A percentile compares a stretch with the other conserved stretches of the same genome.
Conservation (phyloP, 2,329 filamentous ascomycete genomes). For the Ramularia collo-cygni region DNA sequence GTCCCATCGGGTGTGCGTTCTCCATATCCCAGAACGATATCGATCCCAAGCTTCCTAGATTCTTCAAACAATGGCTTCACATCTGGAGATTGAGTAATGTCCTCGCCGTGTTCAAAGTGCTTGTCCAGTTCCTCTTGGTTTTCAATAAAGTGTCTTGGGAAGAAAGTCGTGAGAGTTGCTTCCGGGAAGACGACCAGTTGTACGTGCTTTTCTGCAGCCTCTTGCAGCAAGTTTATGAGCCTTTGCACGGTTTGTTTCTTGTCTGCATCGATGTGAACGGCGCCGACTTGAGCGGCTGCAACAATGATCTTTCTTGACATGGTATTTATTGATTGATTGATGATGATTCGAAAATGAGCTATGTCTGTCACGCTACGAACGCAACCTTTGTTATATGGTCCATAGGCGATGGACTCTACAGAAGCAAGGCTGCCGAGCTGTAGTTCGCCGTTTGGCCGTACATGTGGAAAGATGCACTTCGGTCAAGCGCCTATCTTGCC, state of each 20-base stretch:
- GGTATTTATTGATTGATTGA: conserved; percentile 1
- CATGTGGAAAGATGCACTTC: too few relatives aligned
- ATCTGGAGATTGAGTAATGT: conserved; percentile 37
- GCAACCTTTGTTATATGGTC: too few relatives aligned
- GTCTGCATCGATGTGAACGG: conserved; percentile 38
- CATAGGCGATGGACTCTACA: too few relatives aligned
- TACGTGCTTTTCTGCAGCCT: conserved; percentile 40
- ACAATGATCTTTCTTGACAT: conserved; percentile 40
- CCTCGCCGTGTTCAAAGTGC: conserved; percentile 47
- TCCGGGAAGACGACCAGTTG: conserved; percentile 50
- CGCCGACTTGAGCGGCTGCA: conserved; percentile 51
- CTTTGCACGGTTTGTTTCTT: conserved; percentile 41
- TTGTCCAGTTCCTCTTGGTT: conserved; percentile 36
- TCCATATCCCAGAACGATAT: conserved; percentile 49
- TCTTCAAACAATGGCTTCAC: conserved; percentile 44
- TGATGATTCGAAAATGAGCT: background rate
- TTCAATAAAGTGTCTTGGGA: conserved; percentile 42
- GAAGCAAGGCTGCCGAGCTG: too few relatives aligned
- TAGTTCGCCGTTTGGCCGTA: too few relatives aligned
- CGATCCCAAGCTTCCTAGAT: conserved; percentile 42
- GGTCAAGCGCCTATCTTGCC: conserved; percentile 20
- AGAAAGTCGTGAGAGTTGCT: conserved; percentile 51
- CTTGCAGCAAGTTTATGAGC: conserved; percentile 44
- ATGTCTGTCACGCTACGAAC: too few relatives aligned
- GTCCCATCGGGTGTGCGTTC: conserved; percentile 41